A percentile compares a stretch with the other conserved stretches of the same genome.
phyloP scores from a whole-genome alignment of 257 asterid species.

The Scutellaria barbata region DNA sequence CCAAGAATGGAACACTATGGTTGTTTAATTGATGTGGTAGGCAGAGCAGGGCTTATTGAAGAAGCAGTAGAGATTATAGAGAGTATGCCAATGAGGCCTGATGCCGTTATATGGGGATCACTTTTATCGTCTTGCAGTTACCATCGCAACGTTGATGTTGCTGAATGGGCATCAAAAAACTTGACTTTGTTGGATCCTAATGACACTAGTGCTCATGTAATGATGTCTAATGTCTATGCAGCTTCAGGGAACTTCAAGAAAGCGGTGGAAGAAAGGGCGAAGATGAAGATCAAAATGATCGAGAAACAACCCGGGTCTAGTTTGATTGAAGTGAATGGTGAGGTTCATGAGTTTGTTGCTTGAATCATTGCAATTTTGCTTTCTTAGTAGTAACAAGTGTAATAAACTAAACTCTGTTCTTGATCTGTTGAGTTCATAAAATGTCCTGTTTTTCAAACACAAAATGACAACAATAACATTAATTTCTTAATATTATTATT shows the following conservation, averaged over 20 bases:
- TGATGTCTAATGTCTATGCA: slow-evolving; percentile 70
- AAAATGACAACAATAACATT: too few species aligned
- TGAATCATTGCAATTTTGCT: not conserved
- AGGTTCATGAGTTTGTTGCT: slow-evolving; percentile 67
- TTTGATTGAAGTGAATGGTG: slow-evolving; percentile 68
- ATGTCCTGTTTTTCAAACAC: too few species aligned
- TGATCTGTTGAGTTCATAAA: not conserved
- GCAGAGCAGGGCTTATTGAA: slow-evolving; percentile 65
- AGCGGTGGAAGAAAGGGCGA: slow-evolving; percentile 57
- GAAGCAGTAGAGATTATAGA: slow-evolving; percentile 59
- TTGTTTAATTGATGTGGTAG: slow-evolving; percentile 69
- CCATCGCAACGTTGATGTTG: slow-evolving; percentile 48
- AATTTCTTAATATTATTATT: not conserved
- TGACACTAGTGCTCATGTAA: slow-evolving; percentile 58
- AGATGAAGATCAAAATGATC: slow-evolving; percentile 52
- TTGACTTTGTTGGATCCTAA: slow-evolving; percentile 53
- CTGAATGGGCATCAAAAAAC: slow-evolving; percentile 56
- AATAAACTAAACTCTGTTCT: not conserved
- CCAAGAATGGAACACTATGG: slow-evolving; percentile 68
- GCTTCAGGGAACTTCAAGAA: slow-evolving; percentile 48
- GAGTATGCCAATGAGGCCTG: slow-evolving; percentile 64
- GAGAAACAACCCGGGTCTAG: slow-evolving; percentile 72
- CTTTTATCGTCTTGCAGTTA: slow-evolving; percentile 54
- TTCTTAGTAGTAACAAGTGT: not conserved
- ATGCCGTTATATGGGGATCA: slow-evolving; percentile 65